Conservation (phyloP, 805 yeast genomes). For the Komagataella kurtzmanii region DNA sequence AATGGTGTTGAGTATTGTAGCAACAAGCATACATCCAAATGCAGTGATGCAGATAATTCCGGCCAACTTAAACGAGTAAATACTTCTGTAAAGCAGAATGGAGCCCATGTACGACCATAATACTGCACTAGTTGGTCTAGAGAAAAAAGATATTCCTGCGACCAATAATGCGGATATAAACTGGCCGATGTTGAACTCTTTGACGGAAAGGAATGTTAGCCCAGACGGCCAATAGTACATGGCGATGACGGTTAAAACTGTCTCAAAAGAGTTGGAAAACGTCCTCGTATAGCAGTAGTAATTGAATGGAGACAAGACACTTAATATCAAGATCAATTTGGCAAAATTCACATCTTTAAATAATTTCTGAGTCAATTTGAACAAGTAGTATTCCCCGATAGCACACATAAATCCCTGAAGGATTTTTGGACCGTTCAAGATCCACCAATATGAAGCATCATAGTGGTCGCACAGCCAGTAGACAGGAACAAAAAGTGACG, state of each 20-base stretch:
- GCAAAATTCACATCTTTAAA: constrained; percentile 22
- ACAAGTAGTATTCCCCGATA: constrained; percentile 51
- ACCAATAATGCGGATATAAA: constrained; percentile 27
- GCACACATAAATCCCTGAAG: constrained; percentile 61
- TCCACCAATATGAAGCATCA: constrained; percentile 17
- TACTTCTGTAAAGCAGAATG: constrained; percentile 10
- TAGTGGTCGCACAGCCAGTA: constrained; percentile 20
- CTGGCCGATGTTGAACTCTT: constrained; percentile 5
- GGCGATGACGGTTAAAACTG: constrained; percentile 53
- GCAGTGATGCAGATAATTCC: constrained; percentile 2
- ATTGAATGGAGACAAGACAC: constrained; percentile 61
- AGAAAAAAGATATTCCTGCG: constrained; percentile 51
- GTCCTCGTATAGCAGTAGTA: constrained; percentile 74
- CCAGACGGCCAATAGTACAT: constrained; percentile 53
- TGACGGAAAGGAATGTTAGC: background rate
- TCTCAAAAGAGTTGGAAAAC: constrained; percentile 75
- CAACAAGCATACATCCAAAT: constrained; percentile 12
- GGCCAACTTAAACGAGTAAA: constrained; percentile 2
- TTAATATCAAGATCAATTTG: constrained; percentile 28
- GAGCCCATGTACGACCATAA: constrained; percentile 62
- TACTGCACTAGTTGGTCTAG: constrained; percentile 75
- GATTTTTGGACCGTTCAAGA: constrained; percentile 46
- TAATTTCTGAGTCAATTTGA: constrained; percentile 22
- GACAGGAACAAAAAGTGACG: constrained; percentile 48
- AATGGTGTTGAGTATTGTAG: constrained; percentile 20